A percentile compares a stretch with the other conserved stretches of the same genome.
phyloP scores from a whole-genome alignment of 2,329 filamentous ascomycete genomes.

The Chaetomiaceae sp. region DNA sequence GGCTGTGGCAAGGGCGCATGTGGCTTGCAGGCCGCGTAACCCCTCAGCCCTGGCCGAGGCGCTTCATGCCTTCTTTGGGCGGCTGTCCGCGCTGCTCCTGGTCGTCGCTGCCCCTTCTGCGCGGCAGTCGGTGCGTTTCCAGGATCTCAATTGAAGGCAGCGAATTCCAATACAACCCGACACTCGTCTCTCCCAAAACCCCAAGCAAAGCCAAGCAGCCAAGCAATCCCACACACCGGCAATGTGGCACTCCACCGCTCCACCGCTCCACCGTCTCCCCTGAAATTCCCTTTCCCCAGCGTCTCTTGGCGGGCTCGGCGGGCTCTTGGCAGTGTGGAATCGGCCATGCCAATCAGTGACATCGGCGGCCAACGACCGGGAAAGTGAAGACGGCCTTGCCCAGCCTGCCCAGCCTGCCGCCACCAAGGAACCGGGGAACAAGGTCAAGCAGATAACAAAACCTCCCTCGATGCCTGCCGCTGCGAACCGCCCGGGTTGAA shows the following conservation, averaged over 20 bases:
- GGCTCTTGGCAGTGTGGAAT: background rate
- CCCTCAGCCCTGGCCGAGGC: background rate
- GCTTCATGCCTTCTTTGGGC: background rate
- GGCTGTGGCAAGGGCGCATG: background rate
- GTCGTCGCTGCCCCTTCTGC: too few relatives aligned
- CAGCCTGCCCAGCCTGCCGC: background rate
- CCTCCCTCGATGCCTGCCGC: background rate
- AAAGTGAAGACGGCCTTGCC: background rate
- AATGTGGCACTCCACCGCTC: background rate
- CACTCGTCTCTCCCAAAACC: too few relatives aligned
- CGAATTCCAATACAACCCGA: too few relatives aligned
- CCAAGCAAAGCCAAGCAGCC: too few relatives aligned
- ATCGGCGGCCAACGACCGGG: background rate
- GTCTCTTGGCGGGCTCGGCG: background rate
- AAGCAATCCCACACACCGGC: too few relatives aligned
- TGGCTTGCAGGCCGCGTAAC: background rate
- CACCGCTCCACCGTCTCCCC: background rate
- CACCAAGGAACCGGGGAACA: background rate
- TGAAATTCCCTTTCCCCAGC: background rate
- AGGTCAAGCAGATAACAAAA: background rate
- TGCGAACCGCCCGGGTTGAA: background rate
- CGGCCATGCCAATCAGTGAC: background rate
- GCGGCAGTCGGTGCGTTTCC: too few relatives aligned
- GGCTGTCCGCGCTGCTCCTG: background rate
- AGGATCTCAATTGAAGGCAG: too few relatives aligned